phyloP scores from a whole-genome alignment of 78 protist species.

The Trichosphaerium sp. region DNA sequence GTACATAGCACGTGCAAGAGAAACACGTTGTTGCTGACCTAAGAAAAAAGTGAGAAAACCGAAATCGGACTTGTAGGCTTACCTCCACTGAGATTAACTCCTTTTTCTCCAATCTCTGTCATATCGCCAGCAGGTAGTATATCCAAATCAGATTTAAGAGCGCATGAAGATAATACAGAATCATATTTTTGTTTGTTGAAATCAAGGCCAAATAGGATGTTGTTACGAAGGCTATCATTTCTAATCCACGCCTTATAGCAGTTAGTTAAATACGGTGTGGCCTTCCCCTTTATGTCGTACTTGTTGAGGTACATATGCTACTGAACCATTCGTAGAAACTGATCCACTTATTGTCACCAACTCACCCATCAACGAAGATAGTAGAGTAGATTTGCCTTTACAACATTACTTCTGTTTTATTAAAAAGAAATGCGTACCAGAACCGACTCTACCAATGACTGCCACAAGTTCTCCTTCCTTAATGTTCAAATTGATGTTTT shows the following conservation, averaged over 20 bases:
- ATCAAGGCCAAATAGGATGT: conserved; percentile 65
- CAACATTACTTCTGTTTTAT: too few species aligned
- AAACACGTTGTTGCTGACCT: conserved; percentile 94
- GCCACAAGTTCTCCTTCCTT: conserved; percentile 12
- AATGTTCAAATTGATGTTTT: too few species aligned
- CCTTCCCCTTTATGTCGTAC: conserved; percentile 79
- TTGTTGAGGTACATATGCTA: conserved; percentile 80
- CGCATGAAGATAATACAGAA: conserved; percentile 59
- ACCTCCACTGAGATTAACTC: conserved; percentile 82
- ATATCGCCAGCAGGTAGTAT: conserved; percentile 67
- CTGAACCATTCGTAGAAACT: conserved; percentile 7
- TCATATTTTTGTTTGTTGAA: conserved; percentile 38
- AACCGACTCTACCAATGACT: conserved; percentile 71
- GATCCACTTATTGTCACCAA: conserved; percentile 11
- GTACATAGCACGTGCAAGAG: conserved; percentile 80
- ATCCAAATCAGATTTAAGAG: conserved; percentile 60
- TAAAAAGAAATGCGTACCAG: too few species aligned
- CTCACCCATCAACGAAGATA: conserved; percentile 61
- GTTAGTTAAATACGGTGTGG: conserved; percentile 54
- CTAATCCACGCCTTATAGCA: conserved; percentile 86
- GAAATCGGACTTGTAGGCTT: too few species aligned
- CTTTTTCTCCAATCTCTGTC: conserved; percentile 87
- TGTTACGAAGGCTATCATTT: conserved; percentile 69
- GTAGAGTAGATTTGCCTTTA: conserved; percentile 56
- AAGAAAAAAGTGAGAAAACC: too few species aligned